phyloP scores from a whole-genome alignment of 1,284 basidiomycete species.

The Tilletia horrida region DNA sequence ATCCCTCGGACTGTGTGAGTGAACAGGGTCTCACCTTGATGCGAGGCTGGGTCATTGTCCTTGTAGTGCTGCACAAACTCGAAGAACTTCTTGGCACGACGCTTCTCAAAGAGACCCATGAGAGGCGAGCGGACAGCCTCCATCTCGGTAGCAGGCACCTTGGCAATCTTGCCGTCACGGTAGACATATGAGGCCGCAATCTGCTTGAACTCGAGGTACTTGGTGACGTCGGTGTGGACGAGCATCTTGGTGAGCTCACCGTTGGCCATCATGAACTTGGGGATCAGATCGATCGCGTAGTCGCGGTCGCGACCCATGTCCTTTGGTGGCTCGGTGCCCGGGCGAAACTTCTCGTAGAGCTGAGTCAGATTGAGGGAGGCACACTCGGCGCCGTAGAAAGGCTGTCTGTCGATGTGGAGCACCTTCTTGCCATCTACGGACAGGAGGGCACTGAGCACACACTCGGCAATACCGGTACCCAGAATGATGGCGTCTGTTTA shows the following conservation, averaged over 20 bases:
- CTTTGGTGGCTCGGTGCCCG: slow-evolving; percentile 57
- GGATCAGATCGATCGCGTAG: slow-evolving; percentile 54
- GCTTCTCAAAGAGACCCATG: slow-evolving; percentile 98
- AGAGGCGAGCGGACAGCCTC: slow-evolving; percentile 91
- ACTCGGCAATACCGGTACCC: slow-evolving; percentile 62
- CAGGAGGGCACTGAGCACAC: slow-evolving; percentile 79
- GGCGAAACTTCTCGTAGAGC: slow-evolving; percentile 92
- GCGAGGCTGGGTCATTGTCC: slow-evolving; percentile 87
- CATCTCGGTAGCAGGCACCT: slow-evolving; percentile 96
- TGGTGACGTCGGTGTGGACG: slow-evolving; percentile 96
- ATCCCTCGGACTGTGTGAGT: background rate
- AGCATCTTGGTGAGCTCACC: slow-evolving; percentile 97
- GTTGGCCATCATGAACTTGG: slow-evolving; percentile 79
- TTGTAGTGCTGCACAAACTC: slow-evolving; percentile 94
- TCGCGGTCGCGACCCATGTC: slow-evolving; percentile 57
- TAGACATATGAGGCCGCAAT: slow-evolving; percentile 98
- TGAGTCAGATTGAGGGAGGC: slow-evolving; percentile 96
- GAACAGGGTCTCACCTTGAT: slow-evolving; percentile 68
- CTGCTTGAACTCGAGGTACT: slow-evolving; percentile 99
- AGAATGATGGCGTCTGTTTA: slow-evolving; percentile 19
- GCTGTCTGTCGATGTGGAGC: slow-evolving; percentile 97
- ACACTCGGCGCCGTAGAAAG: slow-evolving; percentile 97
- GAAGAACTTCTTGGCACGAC: slow-evolving; percentile 97
- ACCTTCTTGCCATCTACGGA: slow-evolving; percentile 99
- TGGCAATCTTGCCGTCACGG: slow-evolving; percentile 92